Percentiles rank a stretch among this genome's conserved stretches.
Conservation (phyloP, 805 yeast genomes). For the Candida lessepsii region DNA sequence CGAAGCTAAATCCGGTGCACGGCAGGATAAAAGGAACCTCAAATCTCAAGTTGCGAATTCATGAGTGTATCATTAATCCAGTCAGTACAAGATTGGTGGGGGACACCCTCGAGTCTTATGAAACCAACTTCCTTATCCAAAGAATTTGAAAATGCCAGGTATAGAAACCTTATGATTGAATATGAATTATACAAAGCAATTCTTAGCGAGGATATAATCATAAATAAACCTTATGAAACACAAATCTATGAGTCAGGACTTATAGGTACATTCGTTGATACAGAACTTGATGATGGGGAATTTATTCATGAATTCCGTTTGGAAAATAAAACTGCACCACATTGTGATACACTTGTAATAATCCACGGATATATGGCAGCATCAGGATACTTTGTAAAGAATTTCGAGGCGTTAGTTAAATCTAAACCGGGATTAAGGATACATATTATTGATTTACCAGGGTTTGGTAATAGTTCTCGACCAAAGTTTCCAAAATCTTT, state of each 20-base stretch:
- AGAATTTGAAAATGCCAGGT: slow-evolving; percentile 19
- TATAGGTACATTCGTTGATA: slow-evolving; percentile 28
- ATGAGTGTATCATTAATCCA: slow-evolving; percentile 23
- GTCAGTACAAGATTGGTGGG: slow-evolving; percentile 42
- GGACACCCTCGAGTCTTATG: slow-evolving; percentile 22
- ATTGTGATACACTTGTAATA: slow-evolving; percentile 22
- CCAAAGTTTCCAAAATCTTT: slow-evolving; percentile 36
- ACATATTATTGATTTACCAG: slow-evolving; percentile 43
- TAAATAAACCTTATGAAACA: slow-evolving; percentile 21
- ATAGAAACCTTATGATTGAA: slow-evolving; percentile 28
- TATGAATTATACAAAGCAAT: slow-evolving; percentile 34
- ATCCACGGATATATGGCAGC: slow-evolving; percentile 49
- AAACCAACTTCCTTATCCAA: slow-evolving; percentile 15
- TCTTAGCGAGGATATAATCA: slow-evolving; percentile 27
- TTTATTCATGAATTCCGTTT: slow-evolving; percentile 39
- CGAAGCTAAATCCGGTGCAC: too few species aligned
- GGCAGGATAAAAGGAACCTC: too few species aligned
- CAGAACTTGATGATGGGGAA: slow-evolving; percentile 25
- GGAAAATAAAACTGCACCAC: slow-evolving; percentile 17
- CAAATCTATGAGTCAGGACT: slow-evolving; percentile 5
- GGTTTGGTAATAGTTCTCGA: slow-evolving; percentile 43
- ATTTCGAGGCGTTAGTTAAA: slow-evolving; percentile 31
- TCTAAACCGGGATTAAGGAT: slow-evolving; percentile 31
- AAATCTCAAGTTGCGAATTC: background rate
- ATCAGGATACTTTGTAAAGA: slow-evolving; percentile 40